Evolutionary conservation across 164 flowering plant species (phyloP).

Genomic region (Vitis rupestris): DNA sequence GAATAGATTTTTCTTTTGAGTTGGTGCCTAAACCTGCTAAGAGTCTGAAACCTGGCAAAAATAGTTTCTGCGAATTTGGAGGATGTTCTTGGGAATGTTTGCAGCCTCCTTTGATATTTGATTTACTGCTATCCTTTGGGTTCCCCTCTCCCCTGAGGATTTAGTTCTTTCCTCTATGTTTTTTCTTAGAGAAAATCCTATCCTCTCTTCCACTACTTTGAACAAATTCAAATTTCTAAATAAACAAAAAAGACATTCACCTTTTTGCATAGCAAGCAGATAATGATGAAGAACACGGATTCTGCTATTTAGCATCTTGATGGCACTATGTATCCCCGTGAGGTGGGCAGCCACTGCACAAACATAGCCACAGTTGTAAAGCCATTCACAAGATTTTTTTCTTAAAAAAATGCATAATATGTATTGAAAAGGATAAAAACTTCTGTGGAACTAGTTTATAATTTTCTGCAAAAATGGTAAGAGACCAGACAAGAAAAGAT

Average conservation of each 20-base stretch:
- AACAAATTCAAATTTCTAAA: not conserved
- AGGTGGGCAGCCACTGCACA: constrained; percentile 97
- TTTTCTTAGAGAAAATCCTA: not conserved
- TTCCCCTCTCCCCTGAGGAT: too few species aligned
- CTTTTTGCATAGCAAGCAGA: constrained; percentile 88
- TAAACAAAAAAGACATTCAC: constrained; percentile 23
- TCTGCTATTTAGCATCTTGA: constrained; percentile 95
- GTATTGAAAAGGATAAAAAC: not conserved
- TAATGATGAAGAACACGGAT: constrained; percentile 81
- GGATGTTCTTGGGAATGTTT: too few species aligned
- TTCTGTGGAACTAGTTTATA: not conserved
- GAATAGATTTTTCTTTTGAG: too few species aligned
- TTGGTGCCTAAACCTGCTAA: too few species aligned
- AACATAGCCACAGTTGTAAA: not conserved
- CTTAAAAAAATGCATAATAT: not conserved
- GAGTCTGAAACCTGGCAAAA: too few species aligned
- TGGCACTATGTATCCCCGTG: constrained; percentile 93
- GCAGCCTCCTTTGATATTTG: too few species aligned
- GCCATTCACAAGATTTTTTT: not conserved
- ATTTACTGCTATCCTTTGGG: too few species aligned
- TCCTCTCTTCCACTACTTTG: too few species aligned
- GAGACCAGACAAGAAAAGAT: not conserved
- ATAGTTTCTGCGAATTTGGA: too few species aligned
- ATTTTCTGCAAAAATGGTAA: not conserved
- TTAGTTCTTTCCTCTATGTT: not conserved